Evolutionary conservation across 176 grass and related monocot genomes (phyloP).

Genomic region (Panicum miliaceum): DNA sequence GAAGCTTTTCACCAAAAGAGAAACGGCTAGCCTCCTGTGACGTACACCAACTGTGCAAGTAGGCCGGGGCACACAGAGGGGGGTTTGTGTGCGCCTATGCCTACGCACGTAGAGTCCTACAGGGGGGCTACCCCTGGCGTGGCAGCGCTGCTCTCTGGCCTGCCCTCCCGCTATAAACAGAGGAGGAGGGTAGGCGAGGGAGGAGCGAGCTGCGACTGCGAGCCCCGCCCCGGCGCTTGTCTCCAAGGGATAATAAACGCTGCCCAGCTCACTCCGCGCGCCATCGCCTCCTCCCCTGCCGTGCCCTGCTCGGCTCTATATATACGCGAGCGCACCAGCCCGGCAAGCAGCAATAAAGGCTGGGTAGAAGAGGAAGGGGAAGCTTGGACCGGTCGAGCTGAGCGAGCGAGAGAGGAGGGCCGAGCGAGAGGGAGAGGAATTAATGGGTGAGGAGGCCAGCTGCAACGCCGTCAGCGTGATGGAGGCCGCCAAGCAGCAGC

Average conservation of each 20-base stretch:
- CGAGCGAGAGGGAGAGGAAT: neutral
- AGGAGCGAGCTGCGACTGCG: neutral
- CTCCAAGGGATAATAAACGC: slow-evolving; percentile 21
- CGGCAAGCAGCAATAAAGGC: slow-evolving; percentile 44
- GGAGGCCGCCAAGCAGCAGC: slow-evolving; percentile 30
- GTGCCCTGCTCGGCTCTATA: slow-evolving; percentile 45
- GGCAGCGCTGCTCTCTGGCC: neutral
- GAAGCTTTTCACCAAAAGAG: slow-evolving; percentile 8
- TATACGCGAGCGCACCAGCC: slow-evolving; percentile 33
- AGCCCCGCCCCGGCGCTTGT: neutral
- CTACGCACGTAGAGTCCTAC: neutral
- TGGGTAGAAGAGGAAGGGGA: neutral
- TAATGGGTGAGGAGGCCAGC: slow-evolving; percentile 59
- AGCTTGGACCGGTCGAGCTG: neutral
- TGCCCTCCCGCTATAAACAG: neutral
- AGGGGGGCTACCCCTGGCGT: neutral
- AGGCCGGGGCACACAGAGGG: neutral
- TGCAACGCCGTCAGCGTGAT: slow-evolving; percentile 38
- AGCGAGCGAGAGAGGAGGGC: neutral
- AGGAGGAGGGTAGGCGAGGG: neutral
- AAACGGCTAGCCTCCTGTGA: slow-evolving; percentile 9
- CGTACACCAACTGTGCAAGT: neutral
- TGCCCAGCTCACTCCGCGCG: neutral
- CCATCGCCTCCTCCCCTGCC: neutral
- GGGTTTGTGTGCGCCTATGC: neutral